These are phyloP conservation scores for Colletotrichum graminicola DNA, from an alignment of 2,329 filamentous ascomycete genomes.

Conservation along the genomic window DNA sequence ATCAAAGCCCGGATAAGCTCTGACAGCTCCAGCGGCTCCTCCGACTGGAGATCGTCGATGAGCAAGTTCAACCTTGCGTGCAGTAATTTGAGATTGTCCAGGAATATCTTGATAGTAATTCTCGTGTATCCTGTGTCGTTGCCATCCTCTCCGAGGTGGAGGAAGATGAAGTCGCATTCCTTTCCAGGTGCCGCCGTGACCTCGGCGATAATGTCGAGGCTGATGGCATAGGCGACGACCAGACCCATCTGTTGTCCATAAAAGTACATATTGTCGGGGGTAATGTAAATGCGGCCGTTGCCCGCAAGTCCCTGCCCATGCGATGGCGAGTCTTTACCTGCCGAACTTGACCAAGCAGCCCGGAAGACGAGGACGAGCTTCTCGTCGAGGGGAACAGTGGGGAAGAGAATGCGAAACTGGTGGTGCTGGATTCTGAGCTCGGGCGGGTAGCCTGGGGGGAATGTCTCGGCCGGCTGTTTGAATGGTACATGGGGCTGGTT, in stretches of 20 bases:
- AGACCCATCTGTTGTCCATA: slow-evolving; percentile 96
- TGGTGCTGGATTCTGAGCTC: slow-evolving; percentile 89
- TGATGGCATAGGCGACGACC: slow-evolving; percentile 84
- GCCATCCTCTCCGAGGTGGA: slow-evolving; percentile 77
- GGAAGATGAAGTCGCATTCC: slow-evolving; percentile 92
- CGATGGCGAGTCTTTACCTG: slow-evolving; percentile 56
- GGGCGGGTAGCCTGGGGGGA: slow-evolving; percentile 81
- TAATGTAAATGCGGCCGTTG: slow-evolving; percentile 86
- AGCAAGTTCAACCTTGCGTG: slow-evolving; percentile 88
- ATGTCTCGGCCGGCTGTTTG: slow-evolving; percentile 63
- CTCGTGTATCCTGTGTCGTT: slow-evolving; percentile 75
- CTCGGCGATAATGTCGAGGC: slow-evolving; percentile 82
- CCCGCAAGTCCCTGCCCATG: slow-evolving; percentile 66
- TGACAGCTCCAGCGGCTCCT: slow-evolving; percentile 76
- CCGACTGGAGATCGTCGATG: slow-evolving; percentile 81
- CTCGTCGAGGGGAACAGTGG: slow-evolving; percentile 80
- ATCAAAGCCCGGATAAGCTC: slow-evolving; percentile 79
- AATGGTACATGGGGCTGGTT: slow-evolving; percentile 46
- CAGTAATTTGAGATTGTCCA: slow-evolving; percentile 86
- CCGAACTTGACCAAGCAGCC: slow-evolving; percentile 80
- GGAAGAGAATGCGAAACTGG: slow-evolving; percentile 93
- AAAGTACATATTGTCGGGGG: slow-evolving; percentile 89
- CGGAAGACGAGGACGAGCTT: slow-evolving; percentile 92
- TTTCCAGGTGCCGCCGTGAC: slow-evolving; percentile 90
- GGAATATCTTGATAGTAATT: slow-evolving; percentile 91